phyloP scores from a whole-genome alignment of 176 grass and related monocot species.

The bread wheat (Triticum aestivum) region DNA sequence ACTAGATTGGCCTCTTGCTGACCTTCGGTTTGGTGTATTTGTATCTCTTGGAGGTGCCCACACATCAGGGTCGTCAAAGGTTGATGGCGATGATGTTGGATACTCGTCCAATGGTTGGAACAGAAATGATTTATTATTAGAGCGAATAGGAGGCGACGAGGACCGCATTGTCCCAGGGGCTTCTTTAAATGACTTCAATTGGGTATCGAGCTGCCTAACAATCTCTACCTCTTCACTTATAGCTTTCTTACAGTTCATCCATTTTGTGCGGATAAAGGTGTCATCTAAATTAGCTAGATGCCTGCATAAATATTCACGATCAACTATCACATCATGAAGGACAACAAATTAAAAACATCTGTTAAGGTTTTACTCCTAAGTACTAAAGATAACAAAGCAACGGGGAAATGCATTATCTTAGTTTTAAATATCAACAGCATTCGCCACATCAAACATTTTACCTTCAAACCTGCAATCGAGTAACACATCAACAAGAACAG shows the following conservation, averaged over 20 bases:
- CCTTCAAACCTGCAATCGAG: neutral
- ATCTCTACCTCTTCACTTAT: slow-evolving; percentile 79
- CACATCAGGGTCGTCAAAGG: slow-evolving; percentile 90
- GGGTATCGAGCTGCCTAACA: slow-evolving; percentile 81
- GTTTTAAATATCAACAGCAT: neutral
- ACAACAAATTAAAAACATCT: neutral
- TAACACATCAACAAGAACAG: slow-evolving; percentile 15
- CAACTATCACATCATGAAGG: slow-evolving; percentile 17
- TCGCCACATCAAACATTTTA: neutral
- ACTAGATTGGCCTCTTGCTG: slow-evolving; percentile 54
- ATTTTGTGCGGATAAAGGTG: slow-evolving; percentile 58
- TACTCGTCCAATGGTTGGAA: slow-evolving; percentile 95
- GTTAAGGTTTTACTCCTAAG: neutral
- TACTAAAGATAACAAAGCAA: neutral
- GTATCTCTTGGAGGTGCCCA: slow-evolving; percentile 77
- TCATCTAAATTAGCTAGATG: slow-evolving; percentile 91
- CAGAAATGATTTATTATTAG: slow-evolving; percentile 80
- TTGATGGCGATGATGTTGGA: slow-evolving; percentile 62
- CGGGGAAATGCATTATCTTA: neutral
- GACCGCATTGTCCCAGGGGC: slow-evolving; percentile 61
- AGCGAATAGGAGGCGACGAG: slow-evolving; percentile 80
- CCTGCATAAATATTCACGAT: slow-evolving; percentile 36
- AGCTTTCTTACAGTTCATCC: slow-evolving; percentile 89
- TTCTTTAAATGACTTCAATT: slow-evolving; percentile 77
- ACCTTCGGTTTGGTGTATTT: slow-evolving; percentile 56